Conservation (phyloP, 345 rosid species). For the Sonneratia caseolaris region DNA sequence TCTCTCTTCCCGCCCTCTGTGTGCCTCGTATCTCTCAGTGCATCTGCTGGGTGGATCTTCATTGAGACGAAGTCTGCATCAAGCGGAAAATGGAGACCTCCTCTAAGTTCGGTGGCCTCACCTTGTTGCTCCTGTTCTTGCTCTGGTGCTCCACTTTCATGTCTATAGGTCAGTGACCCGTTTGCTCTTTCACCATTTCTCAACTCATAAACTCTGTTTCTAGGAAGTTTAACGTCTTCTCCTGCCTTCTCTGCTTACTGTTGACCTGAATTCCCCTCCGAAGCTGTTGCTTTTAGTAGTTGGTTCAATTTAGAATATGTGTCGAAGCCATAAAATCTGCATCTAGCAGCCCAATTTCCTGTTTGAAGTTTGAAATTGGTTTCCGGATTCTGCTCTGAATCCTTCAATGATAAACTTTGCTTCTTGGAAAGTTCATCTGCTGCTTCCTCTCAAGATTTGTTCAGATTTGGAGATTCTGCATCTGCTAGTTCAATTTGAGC, state of each 20-base stretch:
- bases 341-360: neutral
- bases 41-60: conserved; percentile 31
- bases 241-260: neutral
- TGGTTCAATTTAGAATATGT: neutral
- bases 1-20: conserved; percentile 8
- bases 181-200: neutral
- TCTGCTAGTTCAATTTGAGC: neutral
- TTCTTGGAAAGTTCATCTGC: neutral
- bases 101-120: conserved; percentile 30
- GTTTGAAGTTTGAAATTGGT: neutral
- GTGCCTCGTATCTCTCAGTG: conserved; percentile 6
- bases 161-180: conserved; percentile 41
- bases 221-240: neutral
- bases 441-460: neutral
- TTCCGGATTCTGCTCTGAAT: neutral
- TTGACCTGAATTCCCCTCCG: neutral
- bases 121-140: conserved; percentile 31
- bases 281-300: neutral
- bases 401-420: neutral
- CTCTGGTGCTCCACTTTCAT: conserved; percentile 53
- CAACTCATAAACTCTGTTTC: neutral
- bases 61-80: conserved; percentile 5
- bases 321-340: neutral
- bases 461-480: neutral
- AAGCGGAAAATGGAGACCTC: conserved; percentile 35